These are phyloP conservation scores for Alternaria sp. DNA, from an alignment of 2,329 filamentous ascomycete genomes.

Conservation along the genomic window DNA sequence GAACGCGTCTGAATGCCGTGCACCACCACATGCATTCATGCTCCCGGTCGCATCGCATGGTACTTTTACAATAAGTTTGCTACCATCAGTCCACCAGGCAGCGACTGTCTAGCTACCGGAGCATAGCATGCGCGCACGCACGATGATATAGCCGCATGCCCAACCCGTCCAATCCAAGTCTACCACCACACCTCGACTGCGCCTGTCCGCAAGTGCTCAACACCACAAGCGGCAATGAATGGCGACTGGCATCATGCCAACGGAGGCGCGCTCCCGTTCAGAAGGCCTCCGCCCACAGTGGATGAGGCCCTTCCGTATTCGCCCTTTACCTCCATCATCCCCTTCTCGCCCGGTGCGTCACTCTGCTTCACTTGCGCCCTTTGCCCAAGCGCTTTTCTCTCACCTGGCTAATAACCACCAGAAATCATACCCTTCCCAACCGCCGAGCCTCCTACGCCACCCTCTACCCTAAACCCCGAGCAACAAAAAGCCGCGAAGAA, in stretches of 20 bases:
- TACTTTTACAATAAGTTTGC: not conserved
- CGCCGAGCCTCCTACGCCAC: conserved; percentile 49
- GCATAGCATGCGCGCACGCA: conserved; percentile 18
- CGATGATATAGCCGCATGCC: conserved; percentile 16
- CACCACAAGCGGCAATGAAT: conserved; percentile 30
- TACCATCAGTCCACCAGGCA: not conserved
- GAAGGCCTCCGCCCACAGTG: conserved; percentile 59
- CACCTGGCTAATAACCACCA: conserved; percentile 37
- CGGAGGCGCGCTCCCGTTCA: conserved; percentile 42
- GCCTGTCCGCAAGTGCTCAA: conserved; percentile 7
- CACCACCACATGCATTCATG: conserved; percentile 8
- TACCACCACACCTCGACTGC: conserved; percentile 3
- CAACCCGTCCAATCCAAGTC: not conserved
- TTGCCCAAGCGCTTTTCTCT: conserved; percentile 19
- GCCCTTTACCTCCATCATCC: conserved; percentile 79
- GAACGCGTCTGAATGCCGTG: conserved; percentile 23
- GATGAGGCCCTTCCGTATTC: conserved; percentile 82
- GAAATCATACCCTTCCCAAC: conserved; percentile 56
- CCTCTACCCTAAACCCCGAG: conserved; percentile 44
- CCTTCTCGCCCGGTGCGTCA: conserved; percentile 73
- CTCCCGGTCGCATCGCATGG: conserved; percentile 8
- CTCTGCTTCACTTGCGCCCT: conserved; percentile 23
- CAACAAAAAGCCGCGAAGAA: conserved; percentile 60
- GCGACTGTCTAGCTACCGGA: not conserved
- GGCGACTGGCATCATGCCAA: conserved; percentile 42